phyloP scores from a whole-genome alignment of 345 rosid genomes.

The Populus simonii region DNA sequence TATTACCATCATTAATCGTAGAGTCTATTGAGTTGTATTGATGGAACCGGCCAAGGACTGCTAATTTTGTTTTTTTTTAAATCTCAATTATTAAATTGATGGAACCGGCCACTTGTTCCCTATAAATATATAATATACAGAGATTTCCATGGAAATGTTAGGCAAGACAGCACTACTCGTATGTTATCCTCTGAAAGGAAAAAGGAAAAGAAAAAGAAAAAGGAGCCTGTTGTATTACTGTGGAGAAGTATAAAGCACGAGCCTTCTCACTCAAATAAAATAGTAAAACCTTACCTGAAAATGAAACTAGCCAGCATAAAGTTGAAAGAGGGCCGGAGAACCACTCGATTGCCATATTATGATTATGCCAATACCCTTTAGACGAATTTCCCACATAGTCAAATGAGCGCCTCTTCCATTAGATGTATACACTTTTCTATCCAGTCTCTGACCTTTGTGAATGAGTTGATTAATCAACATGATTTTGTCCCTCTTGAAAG shows the following conservation, averaged over 20 bases:
- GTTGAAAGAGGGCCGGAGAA: not conserved
- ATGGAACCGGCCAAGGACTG: no score
- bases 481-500: conserved; percentile 2
- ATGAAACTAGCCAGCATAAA: not conserved
- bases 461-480: conserved; percentile 1
- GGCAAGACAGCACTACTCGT: no score
- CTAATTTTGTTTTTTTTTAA: not conserved
- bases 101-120: not conserved
- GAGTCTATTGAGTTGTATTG: no score
- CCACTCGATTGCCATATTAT: not conserved
- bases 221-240: not conserved
- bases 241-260: not conserved
- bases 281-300: not conserved
- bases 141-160: not conserved
- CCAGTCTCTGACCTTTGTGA: not conserved
- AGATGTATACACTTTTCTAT: not conserved
- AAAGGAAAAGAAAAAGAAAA: no score
- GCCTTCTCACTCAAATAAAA: no score
- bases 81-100: not conserved
- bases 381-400: not conserved
- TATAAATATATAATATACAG: no score
- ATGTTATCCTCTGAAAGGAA: not conserved
- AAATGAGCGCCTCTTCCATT: not conserved
- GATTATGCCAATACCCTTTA: not conserved
- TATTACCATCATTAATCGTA: no score